Conservation (phyloP, 139 green algal species). For the Raphidocelis subcapitata region DNA sequence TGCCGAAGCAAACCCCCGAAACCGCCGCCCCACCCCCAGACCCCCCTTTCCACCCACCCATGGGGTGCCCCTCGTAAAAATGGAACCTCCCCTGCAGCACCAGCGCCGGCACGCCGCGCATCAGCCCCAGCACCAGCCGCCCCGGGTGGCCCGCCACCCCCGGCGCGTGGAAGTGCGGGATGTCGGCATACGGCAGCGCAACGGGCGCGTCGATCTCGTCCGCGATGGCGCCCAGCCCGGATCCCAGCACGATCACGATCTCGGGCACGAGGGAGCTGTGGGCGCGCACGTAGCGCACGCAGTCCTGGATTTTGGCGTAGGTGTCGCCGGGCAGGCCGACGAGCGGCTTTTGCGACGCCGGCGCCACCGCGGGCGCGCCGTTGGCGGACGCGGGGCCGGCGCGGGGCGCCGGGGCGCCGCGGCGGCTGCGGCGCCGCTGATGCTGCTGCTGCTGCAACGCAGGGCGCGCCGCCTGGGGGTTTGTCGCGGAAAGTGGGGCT, state of each 20-base stretch:
- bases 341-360: too few relatives aligned
- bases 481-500: too few relatives aligned
- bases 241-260: slow-evolving; percentile 31
- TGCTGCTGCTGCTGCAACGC: too few relatives aligned
- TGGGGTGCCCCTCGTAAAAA: slow-evolving; percentile 33
- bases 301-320: slow-evolving; percentile 6
- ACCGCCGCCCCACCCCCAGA: too few relatives aligned
- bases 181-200: slow-evolving; percentile 24
- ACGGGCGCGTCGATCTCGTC: slow-evolving; percentile 24
- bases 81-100: slow-evolving; percentile 36
- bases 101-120: slow-evolving; percentile 22
- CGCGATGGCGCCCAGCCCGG: slow-evolving; percentile 28
- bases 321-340: too few relatives aligned
- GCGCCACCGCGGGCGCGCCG: too few relatives aligned
- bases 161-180: slow-evolving; percentile 32
- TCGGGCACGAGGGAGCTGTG: slow-evolving; percentile 15
- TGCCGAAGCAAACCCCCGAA: too few relatives aligned
- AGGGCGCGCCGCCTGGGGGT: too few relatives aligned
- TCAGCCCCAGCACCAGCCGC: slow-evolving; percentile 13
- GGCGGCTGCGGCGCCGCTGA: too few relatives aligned
- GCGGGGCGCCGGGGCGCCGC: too few relatives aligned
- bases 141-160: slow-evolving; percentile 29
- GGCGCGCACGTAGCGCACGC: slow-evolving; percentile 8
- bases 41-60: too few relatives aligned
- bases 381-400: too few relatives aligned